phyloP scores from a whole-genome alignment of 192 early-diverging fungal genomes.

The Coemansia sp. region DNA sequence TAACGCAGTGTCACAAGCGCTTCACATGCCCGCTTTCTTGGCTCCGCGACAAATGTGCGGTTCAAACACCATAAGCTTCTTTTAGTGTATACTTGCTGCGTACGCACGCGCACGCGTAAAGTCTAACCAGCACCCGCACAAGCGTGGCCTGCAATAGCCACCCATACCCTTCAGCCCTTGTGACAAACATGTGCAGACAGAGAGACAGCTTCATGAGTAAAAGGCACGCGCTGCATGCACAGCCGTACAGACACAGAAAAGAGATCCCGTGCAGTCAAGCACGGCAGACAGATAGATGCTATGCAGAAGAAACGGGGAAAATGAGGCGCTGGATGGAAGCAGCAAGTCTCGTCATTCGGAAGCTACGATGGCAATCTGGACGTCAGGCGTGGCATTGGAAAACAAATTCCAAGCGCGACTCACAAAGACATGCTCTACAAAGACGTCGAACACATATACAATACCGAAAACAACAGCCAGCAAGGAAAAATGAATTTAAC shows the following conservation, averaged over 20 bases:
- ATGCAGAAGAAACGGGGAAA: slow-evolving; percentile 27
- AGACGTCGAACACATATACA: not conserved
- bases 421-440: not conserved
- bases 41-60: not conserved
- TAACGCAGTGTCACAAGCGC: not conserved
- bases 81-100: not conserved
- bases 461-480: not conserved
- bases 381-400: not conserved
- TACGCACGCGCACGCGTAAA: not conserved
- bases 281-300: slow-evolving; percentile 9
- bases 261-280: not conserved
- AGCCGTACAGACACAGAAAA: not conserved
- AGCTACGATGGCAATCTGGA: not conserved
- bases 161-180: not conserved
- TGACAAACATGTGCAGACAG: not conserved
- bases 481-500: not conserved
- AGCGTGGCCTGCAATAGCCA: not conserved
- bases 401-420: not conserved
- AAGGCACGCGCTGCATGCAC: not conserved
- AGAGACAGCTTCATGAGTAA: not conserved
- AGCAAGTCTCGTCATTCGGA: not conserved
- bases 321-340: not conserved
- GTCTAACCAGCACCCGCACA: not conserved
- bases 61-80: no score
- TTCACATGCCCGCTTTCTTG: not conserved